Evolutionary conservation across 257 asterid genomes (phyloP), one percentile per base, ranked within the genome.

Genomic region (Primulina huaijiensis): DNA sequence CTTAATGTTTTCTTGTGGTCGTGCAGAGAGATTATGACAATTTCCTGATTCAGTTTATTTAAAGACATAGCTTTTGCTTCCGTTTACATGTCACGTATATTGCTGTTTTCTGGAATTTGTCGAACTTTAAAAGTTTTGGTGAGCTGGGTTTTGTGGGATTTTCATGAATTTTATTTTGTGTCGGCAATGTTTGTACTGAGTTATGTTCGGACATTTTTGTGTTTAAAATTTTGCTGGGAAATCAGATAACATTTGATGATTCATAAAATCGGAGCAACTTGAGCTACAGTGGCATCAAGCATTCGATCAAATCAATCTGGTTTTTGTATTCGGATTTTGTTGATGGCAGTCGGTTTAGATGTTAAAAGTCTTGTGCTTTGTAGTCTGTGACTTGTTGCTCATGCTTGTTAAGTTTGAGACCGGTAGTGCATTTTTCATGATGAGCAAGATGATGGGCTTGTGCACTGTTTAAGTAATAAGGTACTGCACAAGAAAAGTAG

Each of bases 61-160:
- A 43, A 10, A 43, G 53, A 43, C 11, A 43, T 12, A 12, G 53
- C 53, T 10, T 43, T 43, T 43, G 53, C 53, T 64, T 10, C 68
- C 14, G 8, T 40, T 61, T 23, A 11, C 35, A 27, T 27, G 1
- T 7, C 25, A 23, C 34, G 30, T 31, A 68, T 35, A n/a, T 57
- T 57, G 64, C 27, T 65, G 62, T 33, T 68, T 12, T 33, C 20
- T 55, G 56, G 9, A 9, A 3, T 63, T 21, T 50, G 2, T 43
- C 53, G n/a, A 43, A 12, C 16, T 67, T 21, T 38, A 8, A 52
- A 57, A 64, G 58, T 68, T 21, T 55, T 21, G 23, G 9, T 37
- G 65, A 68, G 63, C 74, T 72, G 57, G 58, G 63, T 17, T 72
- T 67, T 71, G 60, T 70, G 33, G 56, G 55, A 58, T 43, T 53